These are phyloP conservation scores for Leccinum colubrinum DNA, from an alignment of 1,284 basidiomycete genomes.

Conservation along the genomic window DNA sequence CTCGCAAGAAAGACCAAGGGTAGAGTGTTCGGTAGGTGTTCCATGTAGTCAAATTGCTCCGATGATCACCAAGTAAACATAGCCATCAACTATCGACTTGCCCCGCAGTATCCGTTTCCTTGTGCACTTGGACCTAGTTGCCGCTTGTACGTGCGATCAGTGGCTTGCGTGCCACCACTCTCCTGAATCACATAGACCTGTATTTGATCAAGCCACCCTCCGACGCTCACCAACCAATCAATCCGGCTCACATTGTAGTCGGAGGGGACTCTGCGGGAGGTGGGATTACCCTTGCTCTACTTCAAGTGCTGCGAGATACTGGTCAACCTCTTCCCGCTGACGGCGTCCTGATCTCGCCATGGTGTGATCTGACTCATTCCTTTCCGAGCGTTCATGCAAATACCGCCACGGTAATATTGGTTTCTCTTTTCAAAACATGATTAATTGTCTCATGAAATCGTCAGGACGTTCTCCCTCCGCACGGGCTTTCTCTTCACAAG, in stretches of 20 bases:
- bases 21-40: constrained; percentile 70
- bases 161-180: neutral
- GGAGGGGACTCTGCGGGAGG: constrained; percentile 96
- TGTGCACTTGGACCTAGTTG: constrained; percentile 85
- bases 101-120: constrained; percentile 96
- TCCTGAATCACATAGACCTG: constrained; percentile 35
- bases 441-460: neutral
- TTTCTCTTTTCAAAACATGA: neutral
- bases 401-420: constrained; percentile 66
- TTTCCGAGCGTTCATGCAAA: constrained; percentile 90
- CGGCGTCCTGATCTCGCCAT: constrained; percentile 83
- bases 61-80: constrained; percentile 10
- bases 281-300: constrained; percentile 78
- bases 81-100: constrained; percentile 89
- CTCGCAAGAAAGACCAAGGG: constrained; percentile 90
- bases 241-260: constrained; percentile 81
- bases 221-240: constrained; percentile 75
- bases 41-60: neutral
- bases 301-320: constrained; percentile 91
- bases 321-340: constrained; percentile 85
- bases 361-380: constrained; percentile 94
- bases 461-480: constrained; percentile 70
- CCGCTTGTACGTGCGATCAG: constrained; percentile 60
- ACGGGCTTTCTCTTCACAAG: constrained; percentile 71
- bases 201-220: constrained; percentile 63